These are phyloP conservation scores for Phaeoacremonium minimum DNA, from an alignment of 2,329 filamentous ascomycete species.

Conservation along the genomic window DNA sequence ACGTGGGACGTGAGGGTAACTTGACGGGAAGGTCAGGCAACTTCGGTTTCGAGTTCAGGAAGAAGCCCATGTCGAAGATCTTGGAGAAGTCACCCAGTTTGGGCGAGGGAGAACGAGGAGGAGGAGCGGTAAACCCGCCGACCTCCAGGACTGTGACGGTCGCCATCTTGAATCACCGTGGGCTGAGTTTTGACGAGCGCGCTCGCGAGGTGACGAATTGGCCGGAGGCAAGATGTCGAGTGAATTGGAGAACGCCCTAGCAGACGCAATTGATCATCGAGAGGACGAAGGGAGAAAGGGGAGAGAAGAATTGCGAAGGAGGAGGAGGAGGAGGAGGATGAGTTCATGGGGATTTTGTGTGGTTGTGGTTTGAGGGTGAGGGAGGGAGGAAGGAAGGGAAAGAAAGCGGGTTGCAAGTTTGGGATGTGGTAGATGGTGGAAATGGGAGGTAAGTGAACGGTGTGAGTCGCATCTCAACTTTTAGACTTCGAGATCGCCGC, in stretches of 20 bases:
- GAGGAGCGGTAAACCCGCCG: neutral
- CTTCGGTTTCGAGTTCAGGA: neutral
- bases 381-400: too few species aligned
- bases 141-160: neutral
- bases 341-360: neutral
- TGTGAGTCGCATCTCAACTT: too few species aligned
- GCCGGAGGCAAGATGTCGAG: neutral
- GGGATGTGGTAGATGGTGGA: too few species aligned
- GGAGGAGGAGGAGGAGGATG: neutral
- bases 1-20: neutral
- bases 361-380: neutral
- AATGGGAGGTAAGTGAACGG: too few species aligned
- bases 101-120: slow-evolving; percentile 4
- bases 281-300: neutral
- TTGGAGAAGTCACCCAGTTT: slow-evolving; percentile 10
- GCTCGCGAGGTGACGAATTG: neutral
- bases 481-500: too few species aligned
- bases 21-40: neutral
- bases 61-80: slow-evolving; percentile 4
- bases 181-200: neutral
- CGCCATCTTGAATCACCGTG: neutral
- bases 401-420: too few species aligned
- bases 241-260: too few species aligned
- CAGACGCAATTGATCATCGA: neutral
- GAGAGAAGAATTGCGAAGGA: neutral